Base-by-base conservation (phyloP, 371 early-diverging fungal genomes). In the Mortierella polycephala region DNA sequence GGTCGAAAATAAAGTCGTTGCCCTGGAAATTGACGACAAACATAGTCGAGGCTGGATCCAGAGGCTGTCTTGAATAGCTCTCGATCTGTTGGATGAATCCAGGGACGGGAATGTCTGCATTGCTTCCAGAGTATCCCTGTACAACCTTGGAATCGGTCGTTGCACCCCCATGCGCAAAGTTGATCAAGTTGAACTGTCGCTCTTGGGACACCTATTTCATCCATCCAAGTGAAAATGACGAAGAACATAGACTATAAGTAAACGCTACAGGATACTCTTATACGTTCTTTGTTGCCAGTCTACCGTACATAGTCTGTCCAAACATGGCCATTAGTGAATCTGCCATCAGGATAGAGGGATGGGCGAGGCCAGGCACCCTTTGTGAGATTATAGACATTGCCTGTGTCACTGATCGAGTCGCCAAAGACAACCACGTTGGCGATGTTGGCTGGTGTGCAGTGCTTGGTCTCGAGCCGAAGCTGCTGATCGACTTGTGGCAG, bases 101-200 rank as follows among this genome's bases (percentile, higher is more conserved):
- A 60, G 76, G 76, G 11, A 76, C 76, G 16, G 76, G 67, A 5
- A 76, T 46, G 47, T 76, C 64, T 0, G 41, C 58, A 0, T 63
- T 52, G 7, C 49, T 53, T 0, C 76, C 76, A 18, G 71, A 51
- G 47, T 64, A 70, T 45, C 76, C 76, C 37, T 76, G 76, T 5
- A 76, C 64, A 5, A 61, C 11, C 45, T 54, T 45, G 1, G 67
- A 67, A 40, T 74, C 74, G 23, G 74, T 74, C 0, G 80, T 73
- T n/a, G 83, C 83, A 39, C 82, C 74, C 7, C 83, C 84, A 64
- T 62, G 75, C 5, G 84, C 84, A 62, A 64, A 79, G 51, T 69
- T 69, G 20, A 51, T 57, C 45, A 73, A 3, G 13, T 64, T 66
- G 45, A 71, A n/a, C 8, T 37, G 46, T 16, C 55, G 52, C 7